These are phyloP conservation scores for Rubia yunnanensis DNA, from an alignment of 257 asterid species.

Conservation along the genomic window DNA sequence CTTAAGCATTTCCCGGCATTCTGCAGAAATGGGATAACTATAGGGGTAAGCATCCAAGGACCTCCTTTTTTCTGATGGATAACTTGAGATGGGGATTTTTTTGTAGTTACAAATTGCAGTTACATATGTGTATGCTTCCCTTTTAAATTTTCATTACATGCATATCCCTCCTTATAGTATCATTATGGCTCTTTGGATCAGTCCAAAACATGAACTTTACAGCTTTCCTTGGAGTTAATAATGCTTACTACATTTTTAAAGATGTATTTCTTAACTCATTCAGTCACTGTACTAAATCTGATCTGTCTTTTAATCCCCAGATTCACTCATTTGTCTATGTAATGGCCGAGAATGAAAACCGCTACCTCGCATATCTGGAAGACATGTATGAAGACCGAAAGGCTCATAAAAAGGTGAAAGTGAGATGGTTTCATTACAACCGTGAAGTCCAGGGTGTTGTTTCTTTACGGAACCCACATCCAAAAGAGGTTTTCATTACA, in stretches of 20 bases:
- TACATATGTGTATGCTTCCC: not conserved
- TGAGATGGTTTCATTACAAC: constrained; percentile 92
- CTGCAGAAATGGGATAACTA: constrained; percentile 69
- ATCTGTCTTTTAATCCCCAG: constrained; percentile 25
- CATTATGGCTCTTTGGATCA: not conserved
- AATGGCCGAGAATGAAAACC: constrained; percentile 93
- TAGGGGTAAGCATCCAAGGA: constrained; percentile 49
- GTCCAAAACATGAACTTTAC: not conserved
- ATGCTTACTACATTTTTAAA: not conserved
- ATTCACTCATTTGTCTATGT: constrained; percentile 79
- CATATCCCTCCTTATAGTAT: not conserved
- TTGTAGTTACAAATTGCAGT: not conserved
- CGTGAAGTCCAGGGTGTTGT: constrained; percentile 76
- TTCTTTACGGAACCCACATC: constrained; percentile 58
- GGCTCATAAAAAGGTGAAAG: constrained; percentile 89
- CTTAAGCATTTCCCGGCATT: constrained; percentile 86
- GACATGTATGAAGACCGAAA: constrained; percentile 98
- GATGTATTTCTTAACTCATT: not conserved
- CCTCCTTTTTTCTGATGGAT: not conserved
- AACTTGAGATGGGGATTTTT: not conserved
- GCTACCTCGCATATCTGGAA: constrained; percentile 77
- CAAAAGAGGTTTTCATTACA: constrained; percentile 86
- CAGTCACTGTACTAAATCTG: not conserved
- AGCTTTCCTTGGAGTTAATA: not conserved
- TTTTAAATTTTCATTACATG: not conserved